Evolutionary conservation across 441 rosid genomes (phyloP).

Genomic region (Gossypium trilobum): DNA sequence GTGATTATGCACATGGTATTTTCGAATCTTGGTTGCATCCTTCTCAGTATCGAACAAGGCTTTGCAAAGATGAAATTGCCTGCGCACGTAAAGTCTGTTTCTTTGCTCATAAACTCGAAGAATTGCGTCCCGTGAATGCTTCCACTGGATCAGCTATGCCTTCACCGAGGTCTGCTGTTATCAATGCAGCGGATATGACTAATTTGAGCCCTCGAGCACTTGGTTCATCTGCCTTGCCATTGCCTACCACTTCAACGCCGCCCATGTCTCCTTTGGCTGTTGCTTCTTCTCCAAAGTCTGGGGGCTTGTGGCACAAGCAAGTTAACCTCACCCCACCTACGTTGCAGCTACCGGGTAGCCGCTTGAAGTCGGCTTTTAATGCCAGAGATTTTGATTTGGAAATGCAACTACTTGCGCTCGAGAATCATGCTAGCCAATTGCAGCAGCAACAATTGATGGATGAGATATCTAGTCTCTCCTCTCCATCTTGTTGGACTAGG

Average conservation of each 20-base stretch:
- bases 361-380: slow-evolving; percentile 57
- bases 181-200: slow-evolving; percentile 43
- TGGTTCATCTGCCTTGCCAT: slow-evolving; percentile 37
- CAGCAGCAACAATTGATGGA: slow-evolving; percentile 38
- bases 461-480: slow-evolving; percentile 46
- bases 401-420: slow-evolving; percentile 53
- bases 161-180: not conserved
- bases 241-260: slow-evolving; percentile 54
- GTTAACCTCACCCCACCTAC: slow-evolving; percentile 54
- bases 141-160: slow-evolving; percentile 77
- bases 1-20: slow-evolving; percentile 90
- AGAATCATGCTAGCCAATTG: slow-evolving; percentile 25
- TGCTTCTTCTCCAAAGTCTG: slow-evolving; percentile 58
- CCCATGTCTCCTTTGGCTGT: slow-evolving; percentile 66
- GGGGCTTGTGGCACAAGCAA: slow-evolving; percentile 67
- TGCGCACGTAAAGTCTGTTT: slow-evolving; percentile 79
- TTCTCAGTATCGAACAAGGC: slow-evolving; percentile 77
- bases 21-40: slow-evolving; percentile 96
- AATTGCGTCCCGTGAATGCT: slow-evolving; percentile 75
- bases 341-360: slow-evolving; percentile 69
- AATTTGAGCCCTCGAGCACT: slow-evolving; percentile 45
- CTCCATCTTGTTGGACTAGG: slow-evolving; percentile 38
- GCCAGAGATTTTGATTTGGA: slow-evolving; percentile 71
- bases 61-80: slow-evolving; percentile 85
- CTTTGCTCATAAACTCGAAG: slow-evolving; percentile 81